Conservation (phyloP, 352 stramenopile genomes). For the Chrysophaeum taylorii region DNA sequence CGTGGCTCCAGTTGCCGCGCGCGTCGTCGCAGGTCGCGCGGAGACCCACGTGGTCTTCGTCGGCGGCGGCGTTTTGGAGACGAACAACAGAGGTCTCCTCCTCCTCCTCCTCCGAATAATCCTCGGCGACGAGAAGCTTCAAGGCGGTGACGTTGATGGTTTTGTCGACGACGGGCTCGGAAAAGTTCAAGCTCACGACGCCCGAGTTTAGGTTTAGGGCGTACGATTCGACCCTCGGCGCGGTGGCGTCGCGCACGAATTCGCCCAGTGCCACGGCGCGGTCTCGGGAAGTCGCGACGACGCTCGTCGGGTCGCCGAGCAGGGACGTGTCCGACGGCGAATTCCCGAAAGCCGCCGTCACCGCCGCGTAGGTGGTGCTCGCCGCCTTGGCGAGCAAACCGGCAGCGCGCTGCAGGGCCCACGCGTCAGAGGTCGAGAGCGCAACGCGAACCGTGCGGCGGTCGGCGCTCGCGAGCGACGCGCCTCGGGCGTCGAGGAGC, state of each 20-base stretch:
- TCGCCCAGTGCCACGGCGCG: neutral
- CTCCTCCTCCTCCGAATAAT: neutral
- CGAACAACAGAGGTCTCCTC: too few species aligned
- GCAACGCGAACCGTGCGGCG: neutral
- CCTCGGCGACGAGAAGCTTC: neutral
- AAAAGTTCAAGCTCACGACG: constrained; percentile 14
- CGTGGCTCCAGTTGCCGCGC: too few species aligned
- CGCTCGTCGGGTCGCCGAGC: neutral
- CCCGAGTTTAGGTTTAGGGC: constrained; percentile 16
- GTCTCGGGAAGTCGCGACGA: neutral
- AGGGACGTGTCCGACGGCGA: constrained; percentile 4
- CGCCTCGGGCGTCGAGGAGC: neutral
- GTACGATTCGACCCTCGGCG: neutral
- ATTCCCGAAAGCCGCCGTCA: neutral
- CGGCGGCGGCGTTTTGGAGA: too few species aligned
- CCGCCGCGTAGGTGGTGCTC: neutral
- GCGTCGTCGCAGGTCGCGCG: too few species aligned
- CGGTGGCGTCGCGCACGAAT: neutral
- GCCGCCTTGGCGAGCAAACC: neutral
- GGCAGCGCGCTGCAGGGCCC: neutral
- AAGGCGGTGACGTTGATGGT: constrained; percentile 14
- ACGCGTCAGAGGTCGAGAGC: neutral
- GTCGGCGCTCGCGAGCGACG: neutral
- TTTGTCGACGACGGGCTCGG: constrained; percentile 11
- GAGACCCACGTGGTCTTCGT: too few species aligned